Base-by-base conservation (phyloP, 352 stramenopile species). In the Phytophthora kernoviae region DNA sequence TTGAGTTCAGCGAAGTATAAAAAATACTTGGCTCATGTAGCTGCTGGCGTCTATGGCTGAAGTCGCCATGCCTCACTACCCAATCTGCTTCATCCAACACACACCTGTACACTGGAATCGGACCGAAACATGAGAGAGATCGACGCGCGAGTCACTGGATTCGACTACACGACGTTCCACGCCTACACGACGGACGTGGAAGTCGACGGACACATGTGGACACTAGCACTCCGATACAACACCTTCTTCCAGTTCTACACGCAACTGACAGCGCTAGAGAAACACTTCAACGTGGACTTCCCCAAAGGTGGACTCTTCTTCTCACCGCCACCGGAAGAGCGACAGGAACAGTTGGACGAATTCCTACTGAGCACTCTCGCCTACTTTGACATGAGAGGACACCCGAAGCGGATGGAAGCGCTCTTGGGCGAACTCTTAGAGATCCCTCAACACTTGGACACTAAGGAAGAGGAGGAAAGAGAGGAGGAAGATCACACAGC, bases 291-390 rank as follows among this genome's bases (percentile, higher is more conserved):
- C 2, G 86, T 85, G 44, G 57, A 78, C 2, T 91, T 92, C 55
- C 83, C 77, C 53, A 90, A 90, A 47, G 75, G 80, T 32, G 54
- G 64, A 18, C 55, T 89, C 24, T 91, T 88, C 70, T 89, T 74
- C 61, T 82, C 75, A 24, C 77, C 81, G 15, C 33, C 66, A 27
- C 83, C 83, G 3, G 64, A 77, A 41, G 68, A 88, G 52, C 79
- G 83, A 8, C 70, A 87, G 57, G 64, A 69, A 26, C 75, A 87
- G 48, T 68, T 92, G 30, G 66, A 90, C 50, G 81, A 84, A 18
- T 92, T 92, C 50, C 18, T 92, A 34, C 48, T 77, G 44, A 73
- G 69, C 36, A 78, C 68, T 27, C 53, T 90, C n/a, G 67, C 68
- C 51, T 79, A 87, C 49, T 83, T 82, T 34, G 70, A 75, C 42